A percentile compares a stretch with the other conserved stretches of the same genome.
Evolutionary conservation across 805 yeast species (phyloP).

Genomic region (Candida tibetensis): DNA sequence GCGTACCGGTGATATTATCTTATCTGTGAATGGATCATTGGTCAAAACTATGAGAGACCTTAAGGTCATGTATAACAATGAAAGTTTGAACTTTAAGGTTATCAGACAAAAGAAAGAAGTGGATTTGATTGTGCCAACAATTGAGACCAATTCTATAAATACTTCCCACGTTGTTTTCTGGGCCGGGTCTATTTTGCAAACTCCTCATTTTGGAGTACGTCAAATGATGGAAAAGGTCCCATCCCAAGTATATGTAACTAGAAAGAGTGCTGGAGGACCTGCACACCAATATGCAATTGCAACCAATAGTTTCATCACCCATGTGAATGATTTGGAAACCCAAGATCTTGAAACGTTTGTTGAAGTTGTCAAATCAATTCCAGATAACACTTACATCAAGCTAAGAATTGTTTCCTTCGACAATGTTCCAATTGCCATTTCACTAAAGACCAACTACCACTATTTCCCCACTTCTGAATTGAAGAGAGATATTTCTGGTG

Average conservation of each 20-base stretch:
- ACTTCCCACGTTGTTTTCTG: conserved; percentile 72
- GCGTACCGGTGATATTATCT: conserved; percentile 70
- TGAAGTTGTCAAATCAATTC: conserved; percentile 61
- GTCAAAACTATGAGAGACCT: conserved; percentile 69
- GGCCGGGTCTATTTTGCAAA: conserved; percentile 81
- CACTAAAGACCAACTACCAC: conserved; percentile 83
- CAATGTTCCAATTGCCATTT: conserved; percentile 80
- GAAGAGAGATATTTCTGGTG: conserved; percentile 43
- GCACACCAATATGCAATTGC: conserved; percentile 78
- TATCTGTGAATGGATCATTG: conserved; percentile 63
- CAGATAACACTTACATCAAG: conserved; percentile 79
- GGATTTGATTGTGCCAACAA: conserved; percentile 62
- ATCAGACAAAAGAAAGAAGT: conserved; percentile 69
- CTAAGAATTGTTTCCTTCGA: conserved; percentile 81
- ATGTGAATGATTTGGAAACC: conserved; percentile 75
- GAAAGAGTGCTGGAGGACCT: conserved; percentile 78
- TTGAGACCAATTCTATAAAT: conserved; percentile 51
- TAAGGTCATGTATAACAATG: conserved; percentile 45
- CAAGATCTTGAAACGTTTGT: conserved; percentile 68
- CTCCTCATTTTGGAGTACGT: conserved; percentile 90
- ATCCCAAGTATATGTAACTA: conserved; percentile 78
- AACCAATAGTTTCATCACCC: conserved; percentile 83
- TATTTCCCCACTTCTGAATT: conserved; percentile 76
- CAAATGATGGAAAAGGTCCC: conserved; percentile 78
- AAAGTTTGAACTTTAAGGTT: conserved; percentile 53